A percentile compares a stretch with the other conserved stretches of the same genome.
These are phyloP conservation scores for Yamadazyma ubonensis DNA, from an alignment of 805 yeast genomes.

Conservation along the genomic window DNA sequence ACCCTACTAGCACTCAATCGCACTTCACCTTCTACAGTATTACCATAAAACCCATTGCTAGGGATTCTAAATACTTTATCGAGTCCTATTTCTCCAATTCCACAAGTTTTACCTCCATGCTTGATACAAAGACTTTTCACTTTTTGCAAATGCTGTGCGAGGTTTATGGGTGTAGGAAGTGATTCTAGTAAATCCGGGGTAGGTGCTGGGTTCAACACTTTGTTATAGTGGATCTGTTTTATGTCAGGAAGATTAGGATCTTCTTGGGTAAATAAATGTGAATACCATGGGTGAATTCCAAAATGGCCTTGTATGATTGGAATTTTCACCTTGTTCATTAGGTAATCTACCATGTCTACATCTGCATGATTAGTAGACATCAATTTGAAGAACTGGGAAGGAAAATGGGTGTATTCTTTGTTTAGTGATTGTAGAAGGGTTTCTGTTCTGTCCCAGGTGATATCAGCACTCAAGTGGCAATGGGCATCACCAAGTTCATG, in stretches of 20 bases:
- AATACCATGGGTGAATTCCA: conserved; percentile 93
- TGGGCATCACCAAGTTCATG: no score
- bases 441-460: conserved; percentile 14
- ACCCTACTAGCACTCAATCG: conserved; percentile 51
- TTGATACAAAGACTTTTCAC: background rate
- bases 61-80: conserved; percentile 78
- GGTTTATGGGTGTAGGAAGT: conserved; percentile 61
- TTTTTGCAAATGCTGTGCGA: conserved; percentile 39
- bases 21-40: conserved; percentile 15
- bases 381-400: conserved; percentile 22
- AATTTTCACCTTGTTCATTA: conserved; percentile 9
- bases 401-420: conserved; percentile 6
- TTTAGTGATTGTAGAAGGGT: conserved; percentile 13
- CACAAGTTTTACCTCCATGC: conserved; percentile 17
- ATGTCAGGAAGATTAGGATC: no score
- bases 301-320: conserved; percentile 44
- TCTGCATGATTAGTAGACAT: conserved; percentile 42
- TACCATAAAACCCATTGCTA: conserved; percentile 51
- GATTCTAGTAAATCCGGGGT: conserved; percentile 36
- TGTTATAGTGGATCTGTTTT: no score
- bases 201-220: no score
- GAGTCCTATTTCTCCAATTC: conserved; percentile 90
- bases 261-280: conserved; percentile 55
- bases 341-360: conserved; percentile 22
- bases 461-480: no score